Conservation (phyloP, 2,329 filamentous ascomycete genomes). For the Fusarium sacchari region DNA sequence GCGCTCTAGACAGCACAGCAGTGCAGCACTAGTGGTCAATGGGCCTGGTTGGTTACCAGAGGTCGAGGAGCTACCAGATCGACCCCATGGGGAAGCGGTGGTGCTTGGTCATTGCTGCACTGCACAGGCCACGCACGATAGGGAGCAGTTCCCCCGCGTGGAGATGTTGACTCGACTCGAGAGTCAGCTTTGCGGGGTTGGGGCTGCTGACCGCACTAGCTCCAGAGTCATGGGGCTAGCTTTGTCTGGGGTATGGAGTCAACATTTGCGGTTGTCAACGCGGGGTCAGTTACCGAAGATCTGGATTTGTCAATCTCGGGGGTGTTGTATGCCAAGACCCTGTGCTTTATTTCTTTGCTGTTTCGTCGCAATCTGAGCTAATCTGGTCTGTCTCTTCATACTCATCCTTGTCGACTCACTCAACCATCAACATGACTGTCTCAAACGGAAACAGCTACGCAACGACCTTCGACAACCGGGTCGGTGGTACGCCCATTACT, state of each 20-base stretch:
- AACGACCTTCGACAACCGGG: constrained; percentile 3
- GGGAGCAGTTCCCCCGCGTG: too few relatives aligned
- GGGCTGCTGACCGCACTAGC: not conserved
- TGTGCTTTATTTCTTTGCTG: not conserved
- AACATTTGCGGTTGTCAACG: not conserved
- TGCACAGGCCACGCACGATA: not conserved
- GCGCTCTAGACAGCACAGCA: not conserved
- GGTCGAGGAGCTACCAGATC: not conserved
- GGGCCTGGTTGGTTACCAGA: not conserved
- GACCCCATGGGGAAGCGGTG: constrained; percentile 2
- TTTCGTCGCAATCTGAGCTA: not conserved
- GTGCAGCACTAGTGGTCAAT: not conserved
- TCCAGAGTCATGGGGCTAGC: not conserved
- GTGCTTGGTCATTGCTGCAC: not conserved
- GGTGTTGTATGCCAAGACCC: not conserved
- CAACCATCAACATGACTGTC: not conserved
- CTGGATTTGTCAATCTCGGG: not conserved
- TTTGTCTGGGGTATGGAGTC: not conserved
- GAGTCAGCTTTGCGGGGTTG: constrained; percentile 1
- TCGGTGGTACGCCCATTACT: constrained; percentile 1
- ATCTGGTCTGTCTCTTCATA: not conserved
- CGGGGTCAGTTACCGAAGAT: not conserved
- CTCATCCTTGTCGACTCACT: not conserved
- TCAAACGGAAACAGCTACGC: constrained; percentile 2
- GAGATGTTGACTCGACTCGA: not conserved